Evolutionary conservation across 2,329 filamentous ascomycete genomes (phyloP), one percentile per base, ranked within the genome.

Genomic region (Monosporascus sp.): DNA sequence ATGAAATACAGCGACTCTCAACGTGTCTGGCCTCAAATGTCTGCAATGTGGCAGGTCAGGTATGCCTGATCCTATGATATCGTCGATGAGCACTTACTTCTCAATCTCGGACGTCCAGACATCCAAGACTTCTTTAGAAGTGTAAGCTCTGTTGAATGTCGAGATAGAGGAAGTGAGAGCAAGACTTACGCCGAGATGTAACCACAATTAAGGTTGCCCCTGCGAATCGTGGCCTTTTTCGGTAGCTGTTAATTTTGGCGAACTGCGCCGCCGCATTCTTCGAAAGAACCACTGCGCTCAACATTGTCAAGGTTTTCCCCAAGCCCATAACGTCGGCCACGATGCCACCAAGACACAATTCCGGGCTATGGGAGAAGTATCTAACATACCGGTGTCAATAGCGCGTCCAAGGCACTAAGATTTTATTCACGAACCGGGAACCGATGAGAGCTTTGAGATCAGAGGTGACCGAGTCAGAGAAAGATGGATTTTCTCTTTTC

Each of bases 301-400:
- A 11, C 51, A 52, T 52, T 3, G 45, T 49, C 20, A 52, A n/a
- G 5, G 51, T 40, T 24, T 52, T 52, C 6, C 51, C 51, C 6
- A 52, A 26, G 16, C 51, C 51, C 51, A 49, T 52, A 19, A 40
- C 45, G 27, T 52, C 51, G 3, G 34, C 51, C 27, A 48, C 34
- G 43, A 52, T 52, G 2, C 51, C 51, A 17, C 51, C 51, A 17
- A 36, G 16, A 4, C 36, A 31, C 27, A 31, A 5, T 31, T 31
- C 27, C 16, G 27, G n/a, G 17, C 14, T 52, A 20, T 48, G 22
- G 5, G 27, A 31, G 27, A 31, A 31, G 27, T 1, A 31, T 31
- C 27, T 31, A 31, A 31, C 11, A 14, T 11, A 31, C 27, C 27
- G 0, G 27, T 31, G 27, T 31, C 27, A 31, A 14, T 31, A 11